These are phyloP conservation scores for Medicago ruthenica DNA, from an alignment of 306 rosid species.

Conservation along the genomic window DNA sequence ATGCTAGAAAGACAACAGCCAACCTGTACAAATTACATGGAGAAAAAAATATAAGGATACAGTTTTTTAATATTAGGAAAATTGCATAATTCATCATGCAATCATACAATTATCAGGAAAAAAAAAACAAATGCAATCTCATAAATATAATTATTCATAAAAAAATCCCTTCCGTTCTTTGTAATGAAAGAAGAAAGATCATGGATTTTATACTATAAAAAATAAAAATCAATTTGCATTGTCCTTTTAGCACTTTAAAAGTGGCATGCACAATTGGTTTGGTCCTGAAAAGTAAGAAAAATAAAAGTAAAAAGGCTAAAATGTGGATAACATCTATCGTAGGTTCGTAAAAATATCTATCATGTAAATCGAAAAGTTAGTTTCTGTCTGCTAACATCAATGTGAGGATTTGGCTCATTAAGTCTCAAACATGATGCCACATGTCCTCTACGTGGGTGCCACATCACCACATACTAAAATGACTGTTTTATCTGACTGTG, in stretches of 20 bases:
- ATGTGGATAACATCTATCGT: neutral
- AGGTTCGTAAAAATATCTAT: too few species aligned
- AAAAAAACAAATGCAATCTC: neutral
- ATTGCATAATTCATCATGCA: slow-evolving; percentile 15
- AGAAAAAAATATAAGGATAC: slow-evolving; percentile 38
- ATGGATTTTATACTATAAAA: neutral
- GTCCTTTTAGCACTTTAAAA: neutral
- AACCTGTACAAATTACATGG: slow-evolving; percentile 67
- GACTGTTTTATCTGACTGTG: neutral
- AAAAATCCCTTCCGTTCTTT: neutral
- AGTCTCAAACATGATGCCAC: neutral
- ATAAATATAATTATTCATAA: neutral
- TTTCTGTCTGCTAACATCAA: neutral
- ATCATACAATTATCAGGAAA: neutral
- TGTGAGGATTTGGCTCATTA: neutral
- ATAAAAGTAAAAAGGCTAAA: neutral
- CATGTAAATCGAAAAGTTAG: neutral
- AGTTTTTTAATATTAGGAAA: slow-evolving; percentile 7
- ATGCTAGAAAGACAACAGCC: slow-evolving; percentile 91
- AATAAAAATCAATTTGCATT: neutral
- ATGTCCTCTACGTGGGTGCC: neutral
- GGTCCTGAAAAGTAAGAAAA: neutral
- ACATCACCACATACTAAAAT: neutral
- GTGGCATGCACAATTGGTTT: neutral
- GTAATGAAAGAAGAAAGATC: neutral